Evolutionary conservation across 2,329 filamentous ascomycete species (phyloP).

Genomic region (Colletotrichum siamense): DNA sequence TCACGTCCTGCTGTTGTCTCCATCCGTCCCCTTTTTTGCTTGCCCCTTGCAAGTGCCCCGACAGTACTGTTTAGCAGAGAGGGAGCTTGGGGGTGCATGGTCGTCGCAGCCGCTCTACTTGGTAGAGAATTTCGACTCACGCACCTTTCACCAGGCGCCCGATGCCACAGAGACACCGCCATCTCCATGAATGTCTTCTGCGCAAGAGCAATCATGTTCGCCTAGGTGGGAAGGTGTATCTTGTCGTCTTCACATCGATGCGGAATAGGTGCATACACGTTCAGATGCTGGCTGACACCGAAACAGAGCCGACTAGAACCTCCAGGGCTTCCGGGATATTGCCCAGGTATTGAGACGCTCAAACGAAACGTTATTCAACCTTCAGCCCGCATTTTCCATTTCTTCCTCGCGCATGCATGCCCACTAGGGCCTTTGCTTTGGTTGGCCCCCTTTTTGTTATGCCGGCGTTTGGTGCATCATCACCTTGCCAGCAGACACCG

Average conservation of each 20-base stretch:
- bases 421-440: neutral
- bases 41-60: neutral
- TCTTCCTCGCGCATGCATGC: neutral
- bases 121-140: neutral
- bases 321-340: neutral
- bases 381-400: neutral
- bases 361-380: neutral
- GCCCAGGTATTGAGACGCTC: neutral
- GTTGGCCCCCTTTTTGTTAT: neutral
- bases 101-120: neutral
- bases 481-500: neutral
- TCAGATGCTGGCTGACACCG: neutral
- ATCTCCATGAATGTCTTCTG: neutral
- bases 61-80: neutral
- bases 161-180: neutral
- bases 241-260: neutral
- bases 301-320: neutral
- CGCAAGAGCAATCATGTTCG: neutral
- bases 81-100: neutral
- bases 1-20: neutral
- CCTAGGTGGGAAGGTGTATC: neutral
- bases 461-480: neutral
- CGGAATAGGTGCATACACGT: neutral
- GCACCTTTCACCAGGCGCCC: neutral
- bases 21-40: neutral